Conservation (phyloP, 129 eudicot species). For the Heracleum sosnowskyi region DNA sequence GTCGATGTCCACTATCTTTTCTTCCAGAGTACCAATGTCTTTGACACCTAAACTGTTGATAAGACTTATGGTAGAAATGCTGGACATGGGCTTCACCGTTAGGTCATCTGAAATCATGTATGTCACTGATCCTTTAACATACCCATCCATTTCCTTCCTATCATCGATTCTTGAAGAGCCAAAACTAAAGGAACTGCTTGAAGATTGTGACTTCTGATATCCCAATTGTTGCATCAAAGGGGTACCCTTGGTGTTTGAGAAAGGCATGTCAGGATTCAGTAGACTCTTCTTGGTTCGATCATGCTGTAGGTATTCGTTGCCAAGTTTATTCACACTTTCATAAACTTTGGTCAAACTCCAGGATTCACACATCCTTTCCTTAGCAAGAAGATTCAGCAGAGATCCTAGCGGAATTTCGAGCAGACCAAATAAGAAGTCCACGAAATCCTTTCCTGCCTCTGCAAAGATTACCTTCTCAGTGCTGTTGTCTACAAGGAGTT, state of each 20-base stretch:
- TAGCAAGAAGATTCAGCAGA: not conserved
- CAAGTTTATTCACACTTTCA: constrained; percentile 1
- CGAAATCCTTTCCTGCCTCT: constrained; percentile 11
- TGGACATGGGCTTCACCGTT: constrained; percentile 1
- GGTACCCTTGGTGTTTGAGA: not conserved
- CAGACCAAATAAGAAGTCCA: constrained; percentile 11
- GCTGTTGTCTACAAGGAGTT: constrained; percentile 10
- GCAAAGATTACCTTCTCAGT: constrained; percentile 4
- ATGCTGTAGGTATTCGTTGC: not conserved
- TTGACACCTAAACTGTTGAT: constrained; percentile 4
- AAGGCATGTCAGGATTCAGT: not conserved
- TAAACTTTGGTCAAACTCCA: constrained; percentile 3
- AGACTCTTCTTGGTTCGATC: not conserved
- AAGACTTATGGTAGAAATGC: constrained; percentile 3
- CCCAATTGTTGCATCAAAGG: constrained; percentile 7
- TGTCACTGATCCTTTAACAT: constrained; percentile 6
- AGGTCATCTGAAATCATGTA: constrained; percentile 13
- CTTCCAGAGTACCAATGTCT: constrained; percentile 6
- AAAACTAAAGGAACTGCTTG: not conserved
- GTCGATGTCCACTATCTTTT: constrained; percentile 3
- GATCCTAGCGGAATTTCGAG: constrained; percentile 5
- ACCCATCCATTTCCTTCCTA: not conserved
- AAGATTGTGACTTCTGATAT: not conserved
- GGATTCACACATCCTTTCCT: not conserved
- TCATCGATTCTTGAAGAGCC: not conserved